phyloP scores from a whole-genome alignment of 139 green algal species.

The Closterium sp. region DNA sequence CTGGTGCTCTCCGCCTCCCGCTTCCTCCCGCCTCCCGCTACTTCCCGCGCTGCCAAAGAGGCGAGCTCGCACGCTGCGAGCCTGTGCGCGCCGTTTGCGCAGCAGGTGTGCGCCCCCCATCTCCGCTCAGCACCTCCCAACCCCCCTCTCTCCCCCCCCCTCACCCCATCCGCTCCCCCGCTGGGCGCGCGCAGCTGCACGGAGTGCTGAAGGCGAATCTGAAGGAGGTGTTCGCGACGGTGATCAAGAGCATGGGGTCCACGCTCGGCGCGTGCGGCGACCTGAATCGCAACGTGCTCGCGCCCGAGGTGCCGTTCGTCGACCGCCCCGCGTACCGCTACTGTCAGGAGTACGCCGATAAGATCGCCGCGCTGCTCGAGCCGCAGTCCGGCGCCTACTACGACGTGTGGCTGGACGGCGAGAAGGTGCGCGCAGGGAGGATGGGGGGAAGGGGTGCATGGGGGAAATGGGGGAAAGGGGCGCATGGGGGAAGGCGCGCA shows the following conservation, averaged over 20 bases:
- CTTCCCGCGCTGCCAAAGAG: too few species aligned
- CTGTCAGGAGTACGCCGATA: constrained; percentile 55
- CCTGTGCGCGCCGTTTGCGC: too few species aligned
- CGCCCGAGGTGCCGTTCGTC: constrained; percentile 71
- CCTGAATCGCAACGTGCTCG: constrained; percentile 95
- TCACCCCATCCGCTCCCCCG: not conserved
- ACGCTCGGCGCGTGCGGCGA: constrained; percentile 96
- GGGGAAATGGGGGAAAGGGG: too few species aligned
- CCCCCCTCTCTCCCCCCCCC: not conserved
- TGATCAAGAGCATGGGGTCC: constrained; percentile 97
- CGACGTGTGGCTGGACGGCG: constrained; percentile 98
- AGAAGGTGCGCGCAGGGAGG: constrained; percentile 79
- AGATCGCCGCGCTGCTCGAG: constrained; percentile 79
- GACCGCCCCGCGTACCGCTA: constrained; percentile 81
- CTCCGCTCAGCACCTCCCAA: not conserved
- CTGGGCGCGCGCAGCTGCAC: constrained; percentile 81
- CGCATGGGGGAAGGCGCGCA: constrained; percentile 81
- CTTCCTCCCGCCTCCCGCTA: not conserved
- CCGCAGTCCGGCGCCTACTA: constrained; percentile 97
- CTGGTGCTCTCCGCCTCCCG: too few species aligned
- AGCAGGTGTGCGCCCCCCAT: not conserved
- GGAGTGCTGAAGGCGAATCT: constrained; percentile 97
- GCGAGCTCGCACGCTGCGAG: not conserved
- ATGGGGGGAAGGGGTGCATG: constrained; percentile 47
- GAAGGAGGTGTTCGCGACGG: constrained; percentile 92